These are phyloP conservation scores for Bruguiera gymnorhiza DNA, from an alignment of 345 rosid species.

Conservation along the genomic window DNA sequence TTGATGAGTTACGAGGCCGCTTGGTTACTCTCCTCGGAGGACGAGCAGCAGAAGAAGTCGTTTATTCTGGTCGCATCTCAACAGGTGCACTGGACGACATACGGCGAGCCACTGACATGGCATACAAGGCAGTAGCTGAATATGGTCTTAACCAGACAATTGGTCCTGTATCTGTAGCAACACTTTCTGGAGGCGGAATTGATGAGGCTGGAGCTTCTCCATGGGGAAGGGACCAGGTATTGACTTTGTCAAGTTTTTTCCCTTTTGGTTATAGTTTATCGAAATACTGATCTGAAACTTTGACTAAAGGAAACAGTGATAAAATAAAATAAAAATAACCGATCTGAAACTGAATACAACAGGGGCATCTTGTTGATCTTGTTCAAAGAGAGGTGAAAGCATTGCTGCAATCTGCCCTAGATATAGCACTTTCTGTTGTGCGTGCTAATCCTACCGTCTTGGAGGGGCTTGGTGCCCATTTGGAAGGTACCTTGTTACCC, in stretches of 20 bases:
- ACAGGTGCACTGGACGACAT: constrained; percentile 98
- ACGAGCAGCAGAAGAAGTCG: constrained; percentile 95
- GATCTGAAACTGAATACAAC: constrained; percentile 21
- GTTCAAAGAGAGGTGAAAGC: constrained; percentile 83
- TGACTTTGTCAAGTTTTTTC: neutral
- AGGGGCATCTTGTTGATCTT: constrained; percentile 88
- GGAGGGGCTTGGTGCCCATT: constrained; percentile 90
- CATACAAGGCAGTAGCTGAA: constrained; percentile 95
- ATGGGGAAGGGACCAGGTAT: constrained; percentile 94
- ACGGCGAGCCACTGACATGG: constrained; percentile 89
- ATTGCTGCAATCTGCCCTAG: constrained; percentile 72
- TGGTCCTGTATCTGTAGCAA: constrained; percentile 83
- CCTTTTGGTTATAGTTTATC: neutral
- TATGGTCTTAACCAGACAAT: constrained; percentile 86
- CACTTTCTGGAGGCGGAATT: constrained; percentile 83
- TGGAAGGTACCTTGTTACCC: constrained; percentile 59
- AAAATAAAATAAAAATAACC: constrained; percentile 2
- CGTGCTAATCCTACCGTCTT: constrained; percentile 82
- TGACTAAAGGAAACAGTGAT: too few species aligned
- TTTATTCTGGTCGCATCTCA: constrained; percentile 75
- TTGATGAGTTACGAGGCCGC: constrained; percentile 90
- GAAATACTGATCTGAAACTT: constrained; percentile 16
- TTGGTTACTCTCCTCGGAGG: constrained; percentile 97
- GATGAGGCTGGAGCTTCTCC: constrained; percentile 64
- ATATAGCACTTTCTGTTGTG: constrained; percentile 65